Evolutionary conservation across 2,329 filamentous ascomycete genomes (phyloP), one percentile per base, ranked within the genome.

Genomic region (Aspergillus sp.): DNA sequence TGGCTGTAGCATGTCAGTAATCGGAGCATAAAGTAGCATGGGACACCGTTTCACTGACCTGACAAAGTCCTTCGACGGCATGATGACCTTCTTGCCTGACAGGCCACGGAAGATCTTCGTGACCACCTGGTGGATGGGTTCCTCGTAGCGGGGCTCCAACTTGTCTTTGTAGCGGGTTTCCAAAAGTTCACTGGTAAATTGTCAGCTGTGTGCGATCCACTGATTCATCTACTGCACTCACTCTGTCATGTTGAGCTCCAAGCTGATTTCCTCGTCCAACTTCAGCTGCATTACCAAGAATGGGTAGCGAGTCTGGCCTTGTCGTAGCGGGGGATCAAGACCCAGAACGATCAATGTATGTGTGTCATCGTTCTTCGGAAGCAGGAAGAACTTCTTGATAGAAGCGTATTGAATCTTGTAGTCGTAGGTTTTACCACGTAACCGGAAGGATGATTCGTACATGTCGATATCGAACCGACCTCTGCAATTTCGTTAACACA

Each of bases 211-310:
- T 50, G 15, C n/a, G 30, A 32, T 15, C 47, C 12, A 12, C 17
- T 19, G 23, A 28, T 13, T 56, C 41, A 7, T n/a, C n/a, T 1
- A 15, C 21, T 21, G 12, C 38, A 76, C 74, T 65, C 70, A 81
- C 72, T 97, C 92, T 53, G 92, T 92, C 80, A 99, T 92, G 80
- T 99, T 99, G 55, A 99, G 83, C 74, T 98, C 95, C 62, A 99
- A 90, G 45, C 92, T 94, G 32, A 97, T 92, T 79, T 99, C 95
- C 73, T 99, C 95, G 69, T 99, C 95, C 69, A 92, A 89, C 84
- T 98, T 98, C 77, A 97, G 91, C 73, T 99, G 95, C 94, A 99
- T 99, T 56, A 99, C 95, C 65, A 99, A 84, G 81, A 99, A 99
- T 8, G 95, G 95, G 75, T 99, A 99, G 71, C 95, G 87, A 10